Conservation (phyloP, 176 grass and related monocot genomes). For the Lolium rigidum region DNA sequence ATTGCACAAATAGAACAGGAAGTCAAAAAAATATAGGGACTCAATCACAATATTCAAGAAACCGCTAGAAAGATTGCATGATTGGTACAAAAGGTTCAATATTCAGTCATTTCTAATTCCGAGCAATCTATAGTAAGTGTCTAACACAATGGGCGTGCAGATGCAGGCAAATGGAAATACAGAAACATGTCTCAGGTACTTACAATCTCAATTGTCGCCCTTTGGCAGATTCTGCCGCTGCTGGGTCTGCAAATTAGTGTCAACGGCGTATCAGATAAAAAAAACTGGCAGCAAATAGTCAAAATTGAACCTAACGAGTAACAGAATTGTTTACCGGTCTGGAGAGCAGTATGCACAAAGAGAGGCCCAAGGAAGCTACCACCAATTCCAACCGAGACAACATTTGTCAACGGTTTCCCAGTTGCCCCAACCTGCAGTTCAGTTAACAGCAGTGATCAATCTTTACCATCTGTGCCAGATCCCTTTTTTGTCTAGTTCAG, state of each 20-base stretch:
- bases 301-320: neutral
- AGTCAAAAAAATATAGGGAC: neutral
- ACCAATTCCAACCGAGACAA: conserved; percentile 90
- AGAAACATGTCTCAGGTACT: conserved; percentile 35
- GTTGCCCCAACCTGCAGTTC: conserved; percentile 79
- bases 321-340: conserved; percentile 64
- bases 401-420: conserved; percentile 84
- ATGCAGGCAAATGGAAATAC: neutral
- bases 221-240: conserved; percentile 81
- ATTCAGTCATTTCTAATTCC: neutral
- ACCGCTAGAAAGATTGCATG: neutral
- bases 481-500: neutral
- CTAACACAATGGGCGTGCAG: neutral
- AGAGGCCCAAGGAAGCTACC: conserved; percentile 96
- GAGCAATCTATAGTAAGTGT: neutral
- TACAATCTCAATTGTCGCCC: conserved; percentile 93
- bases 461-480: neutral
- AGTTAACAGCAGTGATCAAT: neutral
- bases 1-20: neutral
- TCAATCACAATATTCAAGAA: neutral
- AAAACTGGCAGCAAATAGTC: neutral
- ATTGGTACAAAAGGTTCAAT: neutral
- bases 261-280: conserved; percentile 3
- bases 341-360: conserved; percentile 88
- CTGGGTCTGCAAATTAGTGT: conserved; percentile 65